A percentile compares a stretch with the other conserved stretches of the same genome.
Evolutionary conservation across 495 filamentous ascomycete genomes (phyloP).

Genomic region (Halenospora varia): DNA sequence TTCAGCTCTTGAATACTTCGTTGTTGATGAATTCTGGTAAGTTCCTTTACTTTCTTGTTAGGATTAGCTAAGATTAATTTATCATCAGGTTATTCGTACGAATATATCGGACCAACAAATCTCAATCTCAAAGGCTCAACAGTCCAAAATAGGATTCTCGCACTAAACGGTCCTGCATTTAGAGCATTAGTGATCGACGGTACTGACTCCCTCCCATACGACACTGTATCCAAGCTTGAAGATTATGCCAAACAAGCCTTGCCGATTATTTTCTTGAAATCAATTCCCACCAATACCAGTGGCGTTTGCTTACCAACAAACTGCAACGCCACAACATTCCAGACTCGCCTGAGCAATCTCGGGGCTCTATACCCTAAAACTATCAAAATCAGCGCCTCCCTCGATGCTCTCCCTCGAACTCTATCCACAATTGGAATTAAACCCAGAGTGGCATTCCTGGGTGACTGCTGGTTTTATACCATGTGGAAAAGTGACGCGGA

Average conservation of each 20-base stretch:
- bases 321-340: constrained; percentile 11
- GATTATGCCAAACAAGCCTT: constrained; percentile 38
- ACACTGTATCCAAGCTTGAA: constrained; percentile 32
- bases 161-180: constrained; percentile 36
- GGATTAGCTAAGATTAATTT: not conserved
- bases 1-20: not conserved
- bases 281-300: constrained; percentile 26
- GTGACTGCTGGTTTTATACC: constrained; percentile 34
- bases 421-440: constrained; percentile 23
- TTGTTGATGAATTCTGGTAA: constrained; percentile 16
- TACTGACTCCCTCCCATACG: constrained; percentile 34
- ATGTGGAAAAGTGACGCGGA: constrained; percentile 28
- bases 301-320: constrained; percentile 7
- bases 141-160: constrained; percentile 34
- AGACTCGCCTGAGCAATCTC: not conserved
- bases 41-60: not conserved
- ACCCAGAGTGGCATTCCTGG: constrained; percentile 21
- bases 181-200: constrained; percentile 40
- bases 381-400: constrained; percentile 9
- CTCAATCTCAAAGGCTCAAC: constrained; percentile 32
- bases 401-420: constrained; percentile 20
- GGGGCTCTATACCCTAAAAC: not conserved
- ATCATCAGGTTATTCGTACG: constrained; percentile 39
- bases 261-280: constrained; percentile 37
- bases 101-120: constrained; percentile 48